These are phyloP conservation scores for Beauveria sp. DNA, from an alignment of 2,329 filamentous ascomycete species.

Conservation along the genomic window DNA sequence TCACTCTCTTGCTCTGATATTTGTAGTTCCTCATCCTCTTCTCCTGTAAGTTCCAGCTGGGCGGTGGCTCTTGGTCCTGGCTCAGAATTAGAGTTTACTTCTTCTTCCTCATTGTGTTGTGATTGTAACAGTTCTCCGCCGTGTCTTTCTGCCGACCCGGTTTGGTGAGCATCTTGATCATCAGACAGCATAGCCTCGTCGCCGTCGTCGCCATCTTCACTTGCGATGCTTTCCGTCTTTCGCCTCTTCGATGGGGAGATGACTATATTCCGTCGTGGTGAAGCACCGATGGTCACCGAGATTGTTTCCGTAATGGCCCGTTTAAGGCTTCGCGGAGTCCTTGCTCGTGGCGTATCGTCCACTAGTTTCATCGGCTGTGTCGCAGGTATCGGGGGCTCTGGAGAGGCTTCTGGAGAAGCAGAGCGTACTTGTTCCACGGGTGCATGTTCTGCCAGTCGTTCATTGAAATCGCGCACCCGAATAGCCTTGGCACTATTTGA, in stretches of 20 bases:
- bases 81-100: not conserved
- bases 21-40: not conserved
- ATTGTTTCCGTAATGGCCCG: conserved; percentile 1
- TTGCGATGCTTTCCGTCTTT: conserved; percentile 8
- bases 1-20: not conserved
- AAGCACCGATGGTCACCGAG: conserved; percentile 8
- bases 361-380: conserved; percentile 7
- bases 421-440: not conserved
- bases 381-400: conserved; percentile 17
- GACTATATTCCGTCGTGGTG: not conserved
- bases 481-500: conserved; percentile 15
- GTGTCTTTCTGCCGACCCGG: not conserved
- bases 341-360: conserved; percentile 3
- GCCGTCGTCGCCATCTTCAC: not conserved
- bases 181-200: not conserved
- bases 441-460: conserved; percentile 23
- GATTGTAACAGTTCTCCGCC: not conserved
- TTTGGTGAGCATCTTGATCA: not conserved
- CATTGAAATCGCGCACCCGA: conserved; percentile 28
- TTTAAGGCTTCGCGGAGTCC: conserved; percentile 5
- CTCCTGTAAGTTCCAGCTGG: not conserved
- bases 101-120: not conserved
- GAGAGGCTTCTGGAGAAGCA: not conserved
- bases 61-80: not conserved
- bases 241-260: conserved; percentile 3